phyloP scores from a whole-genome alignment of 139 green algal genomes.

The Ettlia oleoabundans region DNA sequence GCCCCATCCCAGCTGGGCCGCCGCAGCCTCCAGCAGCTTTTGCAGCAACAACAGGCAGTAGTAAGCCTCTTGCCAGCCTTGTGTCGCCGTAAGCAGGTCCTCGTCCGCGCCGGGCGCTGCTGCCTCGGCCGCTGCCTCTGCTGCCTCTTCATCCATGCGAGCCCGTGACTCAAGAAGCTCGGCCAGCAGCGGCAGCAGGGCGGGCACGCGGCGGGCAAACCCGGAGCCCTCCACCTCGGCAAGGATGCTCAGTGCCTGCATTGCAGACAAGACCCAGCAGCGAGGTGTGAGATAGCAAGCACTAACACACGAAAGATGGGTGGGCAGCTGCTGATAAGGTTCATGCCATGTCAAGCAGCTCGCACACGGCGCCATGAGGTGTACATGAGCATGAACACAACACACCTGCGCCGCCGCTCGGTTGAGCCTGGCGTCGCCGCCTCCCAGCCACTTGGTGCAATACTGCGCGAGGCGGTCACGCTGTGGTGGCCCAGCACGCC shows the following conservation, averaged over 20 bases:
- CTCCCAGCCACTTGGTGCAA: slow-evolving; percentile 64
- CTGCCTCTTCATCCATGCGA: not conserved
- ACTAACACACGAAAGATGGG: too few species aligned
- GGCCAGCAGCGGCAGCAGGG: slow-evolving; percentile 49
- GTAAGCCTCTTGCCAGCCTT: slow-evolving; percentile 85
- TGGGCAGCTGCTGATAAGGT: too few species aligned
- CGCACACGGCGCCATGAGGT: too few species aligned
- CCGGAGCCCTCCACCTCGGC: slow-evolving; percentile 58
- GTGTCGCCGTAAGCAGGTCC: slow-evolving; percentile 15
- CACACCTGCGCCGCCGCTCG: slow-evolving; percentile 59
- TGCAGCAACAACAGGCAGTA: slow-evolving; percentile 79
- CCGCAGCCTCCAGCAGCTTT: slow-evolving; percentile 24
- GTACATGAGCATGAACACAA: too few species aligned
- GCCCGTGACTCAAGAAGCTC: slow-evolving; percentile 28
- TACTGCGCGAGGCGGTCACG: slow-evolving; percentile 59
- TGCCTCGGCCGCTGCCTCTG: slow-evolving; percentile 15
- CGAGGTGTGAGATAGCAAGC: too few species aligned
- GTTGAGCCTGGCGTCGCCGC: slow-evolving; percentile 53
- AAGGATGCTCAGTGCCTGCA: slow-evolving; percentile 62
- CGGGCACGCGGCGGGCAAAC: slow-evolving; percentile 48
- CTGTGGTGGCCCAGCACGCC: slow-evolving; percentile 37
- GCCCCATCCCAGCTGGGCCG: slow-evolving; percentile 26
- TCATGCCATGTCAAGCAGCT: too few species aligned
- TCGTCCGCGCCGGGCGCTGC: slow-evolving; percentile 25
- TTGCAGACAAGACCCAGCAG: too few species aligned